These are phyloP conservation scores for Entelexis paramagnoliae DNA, from an alignment of 1,139 yeast genomes.

Conservation along the genomic window DNA sequence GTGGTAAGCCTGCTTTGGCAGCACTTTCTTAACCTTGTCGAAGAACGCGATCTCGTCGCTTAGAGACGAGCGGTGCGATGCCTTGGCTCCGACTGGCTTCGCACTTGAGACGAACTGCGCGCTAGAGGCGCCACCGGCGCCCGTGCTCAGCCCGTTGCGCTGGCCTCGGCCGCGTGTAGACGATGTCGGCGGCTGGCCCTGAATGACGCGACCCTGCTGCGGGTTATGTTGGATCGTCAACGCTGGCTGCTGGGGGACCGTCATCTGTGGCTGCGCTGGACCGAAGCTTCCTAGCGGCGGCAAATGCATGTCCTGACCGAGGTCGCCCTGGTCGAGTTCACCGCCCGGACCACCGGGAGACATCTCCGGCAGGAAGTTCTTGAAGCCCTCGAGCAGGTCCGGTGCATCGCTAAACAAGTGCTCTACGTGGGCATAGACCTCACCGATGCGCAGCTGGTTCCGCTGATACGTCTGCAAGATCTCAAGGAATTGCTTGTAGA, in stretches of 20 bases:
- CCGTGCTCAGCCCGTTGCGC: slow-evolving; percentile 18
- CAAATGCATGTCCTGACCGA: slow-evolving; percentile 40
- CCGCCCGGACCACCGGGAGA: slow-evolving; percentile 23
- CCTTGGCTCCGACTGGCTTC: slow-evolving; percentile 28
- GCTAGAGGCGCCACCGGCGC: slow-evolving; percentile 29
- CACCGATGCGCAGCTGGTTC: slow-evolving; percentile 89
- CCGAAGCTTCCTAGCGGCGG: slow-evolving; percentile 97
- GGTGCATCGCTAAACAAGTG: slow-evolving; percentile 85
- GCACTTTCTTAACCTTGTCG: slow-evolving; percentile 81
- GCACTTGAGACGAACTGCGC: slow-evolving; percentile 7
- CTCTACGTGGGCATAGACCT: slow-evolving; percentile 89
- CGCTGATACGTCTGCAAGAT: slow-evolving; percentile 92
- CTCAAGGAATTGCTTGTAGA: slow-evolving; percentile 87
- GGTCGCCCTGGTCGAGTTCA: slow-evolving; percentile 23
- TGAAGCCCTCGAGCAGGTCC: slow-evolving; percentile 85
- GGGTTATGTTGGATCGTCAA: neutral
- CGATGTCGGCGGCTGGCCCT: slow-evolving; percentile 12
- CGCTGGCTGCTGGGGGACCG: neutral
- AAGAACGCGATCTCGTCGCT: slow-evolving; percentile 80
- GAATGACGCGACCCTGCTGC: neutral
- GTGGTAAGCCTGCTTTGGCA: slow-evolving; percentile 81
- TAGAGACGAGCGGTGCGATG: slow-evolving; percentile 21
- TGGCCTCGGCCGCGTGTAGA: slow-evolving; percentile 34
- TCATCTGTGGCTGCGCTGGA: slow-evolving; percentile 43
- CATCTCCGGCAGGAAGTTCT: slow-evolving; percentile 87